Evolutionary conservation across 306 rosid species (phyloP), one percentile per base, ranked within the genome.

Genomic region (Cucurbita ficifolia): DNA sequence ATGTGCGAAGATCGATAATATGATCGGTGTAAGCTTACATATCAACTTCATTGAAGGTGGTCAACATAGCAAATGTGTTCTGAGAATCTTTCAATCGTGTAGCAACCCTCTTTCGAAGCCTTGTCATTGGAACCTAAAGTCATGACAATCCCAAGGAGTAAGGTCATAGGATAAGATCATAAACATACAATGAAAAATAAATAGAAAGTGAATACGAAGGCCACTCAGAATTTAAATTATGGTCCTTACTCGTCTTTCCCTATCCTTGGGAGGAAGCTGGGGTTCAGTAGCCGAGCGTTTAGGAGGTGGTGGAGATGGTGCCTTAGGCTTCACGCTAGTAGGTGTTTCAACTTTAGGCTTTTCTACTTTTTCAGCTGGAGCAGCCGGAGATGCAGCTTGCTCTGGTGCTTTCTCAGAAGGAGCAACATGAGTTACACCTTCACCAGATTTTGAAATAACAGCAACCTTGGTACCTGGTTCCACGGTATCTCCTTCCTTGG

Each of bases 21-120:
- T 16, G 29, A 65, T 56, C 54, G 21, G 55, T 62, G 11, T 10
- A 39, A 77, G 86, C 91, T 80, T 79, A 88, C 92, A 88, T 90
- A 81, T 90, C 94, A 75, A 90, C 90, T 87, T 90, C 96, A 82
- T 90, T 88, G 84, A 90, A 86, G 69, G 96, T 90, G 9, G 96
- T 83, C 80, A 90, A 83, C 96, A 90, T 69, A 43, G 96, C 96
- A 68, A 82, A 90, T 51, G 95, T 90, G 85, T 90, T 90, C 67
- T 90, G 96, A 63, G 96, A 86, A 81, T 90, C 96, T 67, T 90
- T 90, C 92, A 90, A 83, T 35, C 92, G 77, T 40, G 81, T 82
- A 55, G 92, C 90, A 72, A 88, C 91, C 14, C 95, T 83, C 67
- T 85, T 88, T 54, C 94, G 82, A 70, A 90, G 87, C 75, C 90